Evolutionary conservation across 2,329 filamentous ascomycete species (phyloP), one percentile per base, ranked within the genome.

Genomic region (Neocatenulostroma microsporum): DNA sequence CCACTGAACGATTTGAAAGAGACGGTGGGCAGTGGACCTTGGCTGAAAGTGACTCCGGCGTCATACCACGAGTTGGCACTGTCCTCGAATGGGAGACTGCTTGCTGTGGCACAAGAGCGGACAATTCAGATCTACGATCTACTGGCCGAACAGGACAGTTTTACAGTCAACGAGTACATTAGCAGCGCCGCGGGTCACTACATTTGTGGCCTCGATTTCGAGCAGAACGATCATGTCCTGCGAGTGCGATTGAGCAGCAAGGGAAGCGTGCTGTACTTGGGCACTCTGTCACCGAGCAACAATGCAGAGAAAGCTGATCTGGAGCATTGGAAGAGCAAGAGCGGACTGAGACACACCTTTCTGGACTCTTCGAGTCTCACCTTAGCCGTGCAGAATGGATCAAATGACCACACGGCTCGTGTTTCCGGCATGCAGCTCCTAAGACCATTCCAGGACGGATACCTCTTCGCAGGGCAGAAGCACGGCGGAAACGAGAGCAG

Each of bases 71-170:
- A 59, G 35, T 38, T 60, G 17, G 56, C 54, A 3, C 30, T 61
- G 7, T 58, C 57, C 3, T 48, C 47, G 1, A 44, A 56, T 30
- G 55, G 54, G 5, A 48, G 34, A 14, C 25, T 61, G 31, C 47
- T 61, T 7, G 57, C 57, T 3, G 44, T 61, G 8, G 56, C 56
- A 9, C 51, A 55, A 21, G 56, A 58, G 38, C 46, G 56, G 14
- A 57, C 51, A 3, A 50, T 59, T 12, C 56, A 61, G 34, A 50
- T 61, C 11, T 58, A 58, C 45, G 50, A 61, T 30, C 36, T 60
- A n/a, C 30, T 34, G 5, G 48, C 47, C 7, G 46, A 49, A 10
- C 36, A 50, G 3, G 50, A 58, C 32, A 55, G 50, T 21, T 52
- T 50, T 25, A 56, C 54, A 3, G 47, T 57, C 7, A 54, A 55